phyloP scores from a whole-genome alignment of 108 stramenopile genomes.

The Aureococcus anophagefferens region DNA sequence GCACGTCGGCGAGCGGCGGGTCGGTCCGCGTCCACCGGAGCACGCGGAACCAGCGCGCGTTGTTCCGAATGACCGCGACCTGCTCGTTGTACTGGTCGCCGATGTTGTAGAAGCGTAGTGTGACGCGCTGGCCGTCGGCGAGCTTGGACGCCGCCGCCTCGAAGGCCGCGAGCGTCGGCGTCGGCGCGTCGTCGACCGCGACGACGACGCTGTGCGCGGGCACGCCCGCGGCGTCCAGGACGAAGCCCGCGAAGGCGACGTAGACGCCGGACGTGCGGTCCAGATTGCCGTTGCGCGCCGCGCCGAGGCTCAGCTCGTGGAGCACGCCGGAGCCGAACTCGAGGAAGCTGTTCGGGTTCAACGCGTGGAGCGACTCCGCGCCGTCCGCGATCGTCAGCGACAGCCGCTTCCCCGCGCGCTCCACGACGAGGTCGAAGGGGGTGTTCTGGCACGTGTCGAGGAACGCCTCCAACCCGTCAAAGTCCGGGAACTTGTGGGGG shows the following conservation, averaged over 20 bases:
- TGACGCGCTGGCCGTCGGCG: conserved; percentile 19
- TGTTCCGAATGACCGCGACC: conserved; percentile 19
- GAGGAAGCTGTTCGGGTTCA: conserved; percentile 23
- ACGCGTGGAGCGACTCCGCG: conserved; percentile 23
- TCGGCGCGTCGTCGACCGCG: conserved; percentile 19
- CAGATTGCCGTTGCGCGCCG: conserved; percentile 21
- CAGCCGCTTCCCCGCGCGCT: neutral
- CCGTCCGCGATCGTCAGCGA: neutral
- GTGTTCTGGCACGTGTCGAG: neutral
- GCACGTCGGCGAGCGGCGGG: conserved; percentile 6
- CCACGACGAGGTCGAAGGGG: neutral
- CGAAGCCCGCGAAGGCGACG: conserved; percentile 26
- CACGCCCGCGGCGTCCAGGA: conserved; percentile 25
- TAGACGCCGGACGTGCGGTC: conserved; percentile 3
- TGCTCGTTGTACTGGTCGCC: conserved; percentile 36
- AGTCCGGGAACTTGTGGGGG: conserved; percentile 4
- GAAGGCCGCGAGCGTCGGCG: conserved; percentile 26
- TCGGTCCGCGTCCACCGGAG: conserved; percentile 19
- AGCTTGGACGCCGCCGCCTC: conserved; percentile 22
- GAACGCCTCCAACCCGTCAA: conserved; percentile 8
- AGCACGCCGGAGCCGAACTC: conserved; percentile 25
- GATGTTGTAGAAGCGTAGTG: conserved; percentile 23
- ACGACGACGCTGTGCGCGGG: conserved; percentile 20
- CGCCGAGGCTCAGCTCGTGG: conserved; percentile 24
- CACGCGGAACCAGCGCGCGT: conserved; percentile 14